phyloP scores from a whole-genome alignment of 2,329 filamentous ascomycete genomes.

The Fusarium sp. region DNA sequence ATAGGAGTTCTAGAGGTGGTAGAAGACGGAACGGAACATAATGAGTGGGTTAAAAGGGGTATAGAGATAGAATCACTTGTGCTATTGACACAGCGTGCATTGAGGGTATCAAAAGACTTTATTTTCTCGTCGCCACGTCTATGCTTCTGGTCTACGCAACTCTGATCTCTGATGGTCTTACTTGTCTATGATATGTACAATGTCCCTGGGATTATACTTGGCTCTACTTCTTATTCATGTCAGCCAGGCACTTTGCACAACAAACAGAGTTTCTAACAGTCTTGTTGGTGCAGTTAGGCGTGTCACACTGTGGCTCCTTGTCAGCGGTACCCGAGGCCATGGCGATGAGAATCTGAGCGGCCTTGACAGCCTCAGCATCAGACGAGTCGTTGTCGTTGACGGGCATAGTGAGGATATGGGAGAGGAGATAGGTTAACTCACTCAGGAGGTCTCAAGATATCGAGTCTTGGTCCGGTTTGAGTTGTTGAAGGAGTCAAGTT shows the following conservation, averaged over 20 bases:
- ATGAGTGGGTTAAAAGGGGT: not conserved
- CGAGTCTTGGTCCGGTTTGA: not conserved
- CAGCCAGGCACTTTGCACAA: slow-evolving; percentile 2
- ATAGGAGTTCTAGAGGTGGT: slow-evolving; percentile 87
- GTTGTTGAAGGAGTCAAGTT: not conserved
- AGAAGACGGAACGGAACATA: slow-evolving; percentile 77
- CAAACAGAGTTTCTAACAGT: not conserved
- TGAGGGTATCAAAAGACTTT: slow-evolving; percentile 25
- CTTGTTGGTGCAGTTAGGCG: not conserved
- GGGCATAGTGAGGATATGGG: not conserved
- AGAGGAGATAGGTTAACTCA: not conserved
- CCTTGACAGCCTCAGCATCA: not conserved
- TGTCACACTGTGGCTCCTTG: not conserved
- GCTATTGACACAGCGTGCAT: slow-evolving; percentile 32
- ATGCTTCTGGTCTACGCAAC: not conserved
- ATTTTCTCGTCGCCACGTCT: slow-evolving; percentile 4
- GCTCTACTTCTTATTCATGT: not conserved
- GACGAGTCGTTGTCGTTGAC: not conserved
- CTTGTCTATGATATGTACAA: not conserved
- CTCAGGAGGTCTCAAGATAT: not conserved
- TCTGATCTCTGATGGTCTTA: not conserved
- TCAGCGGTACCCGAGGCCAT: not conserved
- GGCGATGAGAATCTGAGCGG: slow-evolving; percentile 8
- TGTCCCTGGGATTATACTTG: not conserved
- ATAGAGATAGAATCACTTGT: slow-evolving; percentile 31